A percentile compares a stretch with the other conserved stretches of the same genome.
phyloP scores from a whole-genome alignment of 2,329 filamentous ascomycete genomes.

The Anisogramma anomala region DNA sequence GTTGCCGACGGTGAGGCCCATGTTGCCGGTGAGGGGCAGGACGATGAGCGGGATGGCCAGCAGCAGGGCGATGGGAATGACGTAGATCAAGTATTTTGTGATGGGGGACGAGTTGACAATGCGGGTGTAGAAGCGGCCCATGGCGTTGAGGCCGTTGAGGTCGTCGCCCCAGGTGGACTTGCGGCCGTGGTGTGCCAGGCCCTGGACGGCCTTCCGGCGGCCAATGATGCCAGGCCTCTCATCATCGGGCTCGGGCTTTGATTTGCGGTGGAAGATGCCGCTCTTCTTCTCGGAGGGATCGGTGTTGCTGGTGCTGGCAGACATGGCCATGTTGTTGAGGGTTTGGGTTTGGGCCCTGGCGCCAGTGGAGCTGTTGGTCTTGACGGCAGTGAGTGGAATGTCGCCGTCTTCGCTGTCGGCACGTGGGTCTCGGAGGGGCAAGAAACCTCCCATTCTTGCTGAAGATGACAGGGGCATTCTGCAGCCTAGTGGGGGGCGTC shows the following conservation, averaged over 20 bases:
- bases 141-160: slow-evolving; percentile 47
- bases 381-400: slow-evolving; percentile 46
- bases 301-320: slow-evolving; percentile 14
- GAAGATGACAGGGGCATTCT: slow-evolving; percentile 16
- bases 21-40: slow-evolving; percentile 33
- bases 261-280: slow-evolving; percentile 28
- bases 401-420: slow-evolving; percentile 24
- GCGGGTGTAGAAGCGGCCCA: slow-evolving; percentile 55
- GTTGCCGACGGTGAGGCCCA: slow-evolving; percentile 27
- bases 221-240: slow-evolving; percentile 27
- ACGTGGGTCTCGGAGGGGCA: slow-evolving; percentile 28
- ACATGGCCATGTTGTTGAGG: slow-evolving; percentile 25
- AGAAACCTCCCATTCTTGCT: slow-evolving; percentile 34
- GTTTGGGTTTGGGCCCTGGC: slow-evolving; percentile 25
- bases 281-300: slow-evolving; percentile 33
- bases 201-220: slow-evolving; percentile 35
- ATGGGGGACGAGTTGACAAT: slow-evolving; percentile 52
- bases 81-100: slow-evolving; percentile 56
- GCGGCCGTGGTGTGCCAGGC: slow-evolving; percentile 28
- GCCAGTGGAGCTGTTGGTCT: slow-evolving; percentile 44
- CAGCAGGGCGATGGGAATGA: slow-evolving; percentile 50
- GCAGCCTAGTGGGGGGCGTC: too few relatives aligned
- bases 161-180: slow-evolving; percentile 39
- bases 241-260: slow-evolving; percentile 15
- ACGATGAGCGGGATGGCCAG: slow-evolving; percentile 52